Conservation (phyloP, 306 rosid species). For the Adenanthera pavonina region DNA sequence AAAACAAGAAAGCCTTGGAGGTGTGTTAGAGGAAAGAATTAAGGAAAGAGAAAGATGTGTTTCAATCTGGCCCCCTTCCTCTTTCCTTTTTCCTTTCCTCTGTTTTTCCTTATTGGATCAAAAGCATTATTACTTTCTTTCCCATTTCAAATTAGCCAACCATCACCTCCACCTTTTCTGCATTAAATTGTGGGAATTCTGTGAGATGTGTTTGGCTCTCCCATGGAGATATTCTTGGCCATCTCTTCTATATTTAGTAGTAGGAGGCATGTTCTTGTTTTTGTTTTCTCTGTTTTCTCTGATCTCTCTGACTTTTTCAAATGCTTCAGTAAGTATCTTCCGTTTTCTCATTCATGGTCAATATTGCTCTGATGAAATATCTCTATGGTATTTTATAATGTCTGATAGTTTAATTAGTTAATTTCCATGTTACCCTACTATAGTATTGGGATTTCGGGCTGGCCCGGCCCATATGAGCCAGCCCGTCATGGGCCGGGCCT, state of each 20-base stretch:
- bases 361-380: not conserved
- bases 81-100: constrained; percentile 23
- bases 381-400: not conserved
- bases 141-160: constrained; percentile 43
- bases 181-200: constrained; percentile 53
- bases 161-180: constrained; percentile 52
- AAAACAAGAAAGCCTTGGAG: not conserved
- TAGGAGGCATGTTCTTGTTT: not conserved
- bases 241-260: not conserved
- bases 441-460: too few species aligned
- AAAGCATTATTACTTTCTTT: constrained; percentile 8
- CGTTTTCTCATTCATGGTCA: not conserved
- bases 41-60: constrained; percentile 2
- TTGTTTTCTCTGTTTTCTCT: too few species aligned
- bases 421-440: too few species aligned
- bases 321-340: not conserved
- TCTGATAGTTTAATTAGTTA: too few species aligned
- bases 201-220: constrained; percentile 34
- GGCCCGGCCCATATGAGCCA: too few species aligned
- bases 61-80: constrained; percentile 24
- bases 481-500: too few species aligned
- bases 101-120: constrained; percentile 15
- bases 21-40: constrained; percentile 34
- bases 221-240: not conserved
- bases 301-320: not conserved